These are phyloP conservation scores for Hylodesmum podocarpum DNA, from an alignment of 306 rosid genomes.

Conservation along the genomic window DNA sequence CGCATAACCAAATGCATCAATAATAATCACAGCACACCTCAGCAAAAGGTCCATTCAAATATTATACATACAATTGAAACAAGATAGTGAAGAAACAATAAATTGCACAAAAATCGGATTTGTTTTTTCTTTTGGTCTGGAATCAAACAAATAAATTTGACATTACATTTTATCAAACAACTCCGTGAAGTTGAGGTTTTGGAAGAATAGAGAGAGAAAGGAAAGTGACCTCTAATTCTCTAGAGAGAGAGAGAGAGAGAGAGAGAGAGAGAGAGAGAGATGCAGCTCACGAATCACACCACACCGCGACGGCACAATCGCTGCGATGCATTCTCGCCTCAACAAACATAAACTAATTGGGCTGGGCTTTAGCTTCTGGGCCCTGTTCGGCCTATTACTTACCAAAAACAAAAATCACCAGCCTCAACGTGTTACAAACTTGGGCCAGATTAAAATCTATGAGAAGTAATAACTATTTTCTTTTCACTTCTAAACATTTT, in stretches of 20 bases:
- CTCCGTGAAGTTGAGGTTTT: background rate
- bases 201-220: background rate
- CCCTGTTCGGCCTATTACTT: background rate
- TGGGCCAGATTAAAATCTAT: background rate
- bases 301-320: background rate
- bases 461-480: background rate
- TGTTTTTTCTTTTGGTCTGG: background rate
- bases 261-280: background rate
- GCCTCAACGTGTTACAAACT: too few relatives aligned
- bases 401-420: too few relatives aligned
- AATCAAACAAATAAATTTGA: background rate
- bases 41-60: background rate
- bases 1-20: background rate
- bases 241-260: background rate
- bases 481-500: background rate
- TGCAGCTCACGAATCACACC: background rate
- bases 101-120: background rate
- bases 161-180: background rate
- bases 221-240: background rate
- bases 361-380: background rate
- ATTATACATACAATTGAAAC: background rate
- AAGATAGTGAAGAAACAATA: background rate
- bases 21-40: background rate
- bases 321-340: background rate
- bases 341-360: background rate